phyloP scores from a whole-genome alignment of 306 rosid species.

The Elaeagnus macrophylla region DNA sequence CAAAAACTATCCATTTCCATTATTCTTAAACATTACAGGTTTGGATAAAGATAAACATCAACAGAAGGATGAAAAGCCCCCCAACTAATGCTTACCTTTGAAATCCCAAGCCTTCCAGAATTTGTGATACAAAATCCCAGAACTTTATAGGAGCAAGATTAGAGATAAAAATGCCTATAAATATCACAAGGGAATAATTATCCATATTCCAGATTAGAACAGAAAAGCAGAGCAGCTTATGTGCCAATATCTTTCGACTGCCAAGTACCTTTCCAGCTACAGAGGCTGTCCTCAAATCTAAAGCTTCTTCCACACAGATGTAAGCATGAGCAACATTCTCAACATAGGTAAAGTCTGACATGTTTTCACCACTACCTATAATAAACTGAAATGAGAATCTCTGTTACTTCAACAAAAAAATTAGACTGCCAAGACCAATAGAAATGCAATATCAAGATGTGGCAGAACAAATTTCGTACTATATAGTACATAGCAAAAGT shows the following conservation, averaged over 20 bases:
- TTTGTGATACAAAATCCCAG: conserved; percentile 54
- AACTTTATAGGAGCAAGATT: conserved; percentile 66
- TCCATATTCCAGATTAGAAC: conserved; percentile 12
- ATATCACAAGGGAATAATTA: conserved; percentile 17
- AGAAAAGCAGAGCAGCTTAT: conserved; percentile 1
- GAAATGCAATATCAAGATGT: conserved; percentile 14
- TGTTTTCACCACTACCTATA: conserved; percentile 69
- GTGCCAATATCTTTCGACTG: conserved; percentile 11
- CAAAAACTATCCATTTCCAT: too few relatives aligned
- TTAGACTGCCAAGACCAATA: conserved; percentile 4
- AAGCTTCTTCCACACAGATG: conserved; percentile 77
- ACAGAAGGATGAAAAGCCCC: not conserved
- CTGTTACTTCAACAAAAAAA: conserved; percentile 37
- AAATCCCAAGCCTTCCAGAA: conserved; percentile 64
- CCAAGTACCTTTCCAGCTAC: conserved; percentile 74
- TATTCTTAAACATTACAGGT: too few relatives aligned
- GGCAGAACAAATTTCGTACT: conserved; percentile 14
- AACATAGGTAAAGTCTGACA: conserved; percentile 62
- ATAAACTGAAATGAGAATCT: conserved; percentile 73
- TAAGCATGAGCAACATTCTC: conserved; percentile 86
- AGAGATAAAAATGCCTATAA: conserved; percentile 83
- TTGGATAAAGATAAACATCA: conserved; percentile 1
- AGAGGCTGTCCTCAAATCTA: conserved; percentile 48
- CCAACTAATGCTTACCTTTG: conserved; percentile 43
- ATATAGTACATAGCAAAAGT: not conserved